These are phyloP conservation scores for Aureobasidium sp. DNA, from an alignment of 2,329 filamentous ascomycete species.

Conservation along the genomic window DNA sequence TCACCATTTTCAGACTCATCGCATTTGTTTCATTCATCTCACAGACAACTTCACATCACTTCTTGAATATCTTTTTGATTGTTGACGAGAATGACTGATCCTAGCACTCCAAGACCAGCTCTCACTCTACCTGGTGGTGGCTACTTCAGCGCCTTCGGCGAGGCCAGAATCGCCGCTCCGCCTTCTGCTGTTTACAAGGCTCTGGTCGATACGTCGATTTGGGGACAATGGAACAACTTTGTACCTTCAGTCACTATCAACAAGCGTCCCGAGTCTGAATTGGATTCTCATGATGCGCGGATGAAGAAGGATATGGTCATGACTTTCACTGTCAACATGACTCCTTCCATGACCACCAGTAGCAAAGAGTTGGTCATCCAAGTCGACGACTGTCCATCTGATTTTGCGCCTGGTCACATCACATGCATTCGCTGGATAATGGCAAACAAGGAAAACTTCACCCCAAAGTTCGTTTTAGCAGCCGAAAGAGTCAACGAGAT, in stretches of 20 bases:
- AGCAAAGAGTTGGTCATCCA: constrained; percentile 32
- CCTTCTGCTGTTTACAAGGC: constrained; percentile 38
- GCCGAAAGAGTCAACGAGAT: constrained; percentile 45
- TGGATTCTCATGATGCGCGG: constrained; percentile 10
- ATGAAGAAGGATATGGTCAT: constrained; percentile 37
- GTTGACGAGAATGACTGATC: neutral
- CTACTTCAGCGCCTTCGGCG: constrained; percentile 28
- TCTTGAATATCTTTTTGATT: too few relatives aligned
- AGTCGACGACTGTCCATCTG: constrained; percentile 24
- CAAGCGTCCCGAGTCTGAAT: constrained; percentile 30
- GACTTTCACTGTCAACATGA: constrained; percentile 39
- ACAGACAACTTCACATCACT: neutral
- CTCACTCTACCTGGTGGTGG: constrained; percentile 27
- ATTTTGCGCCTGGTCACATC: constrained; percentile 20
- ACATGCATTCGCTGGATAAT: constrained; percentile 28
- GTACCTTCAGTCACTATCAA: constrained; percentile 40
- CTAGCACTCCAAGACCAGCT: constrained; percentile 22
- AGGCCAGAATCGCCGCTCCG: constrained; percentile 35
- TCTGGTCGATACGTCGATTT: constrained; percentile 40
- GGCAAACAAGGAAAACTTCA: constrained; percentile 25
- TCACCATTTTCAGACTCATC: neutral
- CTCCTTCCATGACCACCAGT: constrained; percentile 24
- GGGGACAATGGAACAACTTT: constrained; percentile 43
- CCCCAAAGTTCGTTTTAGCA: constrained; percentile 31
- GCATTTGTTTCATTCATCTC: neutral